Conservation (phyloP, 345 rosid species). For the Cardiospermum halicacabum region DNA sequence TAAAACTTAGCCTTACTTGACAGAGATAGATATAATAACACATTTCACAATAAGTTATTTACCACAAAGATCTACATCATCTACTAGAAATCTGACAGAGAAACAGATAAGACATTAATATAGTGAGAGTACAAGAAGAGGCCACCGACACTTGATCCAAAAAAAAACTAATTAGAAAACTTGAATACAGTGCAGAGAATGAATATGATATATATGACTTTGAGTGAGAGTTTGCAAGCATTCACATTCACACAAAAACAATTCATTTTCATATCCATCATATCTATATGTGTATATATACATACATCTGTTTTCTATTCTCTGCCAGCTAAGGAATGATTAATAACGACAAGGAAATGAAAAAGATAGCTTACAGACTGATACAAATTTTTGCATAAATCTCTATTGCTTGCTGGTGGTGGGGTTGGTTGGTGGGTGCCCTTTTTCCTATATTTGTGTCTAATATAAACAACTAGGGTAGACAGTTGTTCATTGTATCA, state of each 20-base stretch:
- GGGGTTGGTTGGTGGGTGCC: constrained; percentile 30
- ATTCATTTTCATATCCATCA: constrained; percentile 11
- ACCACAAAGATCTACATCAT: no score
- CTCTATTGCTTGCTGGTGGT: constrained; percentile 17
- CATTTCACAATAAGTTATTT: no score
- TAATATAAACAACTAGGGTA: constrained; percentile 13
- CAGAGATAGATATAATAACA: no score
- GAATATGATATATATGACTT: no score
- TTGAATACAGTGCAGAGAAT: no score
- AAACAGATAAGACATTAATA: no score
- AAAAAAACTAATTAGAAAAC: neutral
- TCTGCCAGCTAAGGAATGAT: constrained; percentile 36
- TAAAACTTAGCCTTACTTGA: no score
- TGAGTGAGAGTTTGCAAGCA: constrained; percentile 13
- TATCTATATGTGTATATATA: no score
- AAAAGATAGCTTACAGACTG: neutral
- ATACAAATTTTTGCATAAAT: constrained; percentile 1
- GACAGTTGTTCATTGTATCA: constrained; percentile 23
- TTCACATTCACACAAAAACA: constrained; percentile 11
- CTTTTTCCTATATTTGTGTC: neutral
- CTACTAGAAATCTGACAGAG: no score
- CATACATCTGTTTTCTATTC: no score
- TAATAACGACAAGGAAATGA: constrained; percentile 19
- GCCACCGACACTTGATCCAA: constrained; percentile 10
- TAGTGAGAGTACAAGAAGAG: neutral